Base-by-base conservation (phyloP, 768 basidiomycete species). In the Termitomyces sp. region DNA sequence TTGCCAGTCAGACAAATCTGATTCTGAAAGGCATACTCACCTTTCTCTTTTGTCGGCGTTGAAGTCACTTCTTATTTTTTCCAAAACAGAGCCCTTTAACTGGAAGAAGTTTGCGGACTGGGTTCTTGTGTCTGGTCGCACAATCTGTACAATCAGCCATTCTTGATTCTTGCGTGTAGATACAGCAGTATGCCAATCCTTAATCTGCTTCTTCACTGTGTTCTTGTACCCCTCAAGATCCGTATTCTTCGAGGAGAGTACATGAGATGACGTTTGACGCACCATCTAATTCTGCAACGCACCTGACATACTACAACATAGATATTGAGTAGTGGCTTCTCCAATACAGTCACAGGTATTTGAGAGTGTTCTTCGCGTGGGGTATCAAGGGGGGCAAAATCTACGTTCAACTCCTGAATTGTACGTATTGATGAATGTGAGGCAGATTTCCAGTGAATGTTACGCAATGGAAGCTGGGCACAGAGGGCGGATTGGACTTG, bases 301-400 rank as follows among this genome's bases (percentile, higher is more conserved):
- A 95, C 96, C 73, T 98, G 94, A 72, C 94, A 98, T 45, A 84
- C 78, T 42, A 93, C 84, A 54, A 98, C 78, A 62, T 88, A 94
- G 27, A 97, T 68, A 68, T 96, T 91, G 52, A 98, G 74, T 47
- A 98, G 72, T 0, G 96, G 94, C 60, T 83, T 88, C 66, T 95
- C 94, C 53, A 98, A 72, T 15, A 98, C 67, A 20, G 88, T 88
- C 22, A 80, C 80, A 3, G 88, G 86, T 33, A 90, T 75, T 68
- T 91, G 89, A 20, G 90, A 76, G 60, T 81, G 81, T 67, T 90
- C 91, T 59, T 89, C 89, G 40, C 85, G 82, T 46, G 87, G 65
- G 32, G 77, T 77, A 58, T 88, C 87, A 39, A 91, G 74, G 6
- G 84, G 70, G 7, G 89, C 79, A 39, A 98, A 73, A 36, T 83